Base-by-base conservation (phyloP, 176 grass and related monocot species). In the Eremochloa ophiuroides region DNA sequence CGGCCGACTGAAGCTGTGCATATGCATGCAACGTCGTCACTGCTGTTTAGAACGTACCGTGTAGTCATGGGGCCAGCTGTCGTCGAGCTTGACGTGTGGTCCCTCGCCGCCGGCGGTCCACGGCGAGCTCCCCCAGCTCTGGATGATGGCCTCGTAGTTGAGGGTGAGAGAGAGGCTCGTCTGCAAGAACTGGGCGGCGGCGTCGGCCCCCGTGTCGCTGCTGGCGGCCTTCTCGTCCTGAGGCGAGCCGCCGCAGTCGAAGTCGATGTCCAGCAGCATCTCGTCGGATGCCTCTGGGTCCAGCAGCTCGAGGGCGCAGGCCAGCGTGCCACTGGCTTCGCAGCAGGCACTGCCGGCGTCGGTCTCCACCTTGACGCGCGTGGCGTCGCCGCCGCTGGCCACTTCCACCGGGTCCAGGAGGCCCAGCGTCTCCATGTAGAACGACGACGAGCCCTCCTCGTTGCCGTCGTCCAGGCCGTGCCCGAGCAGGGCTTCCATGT, bases 401-500 rank as follows among this genome's bases (percentile, higher is more conserved):
- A 30, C n/a, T 4, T 65, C 80, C 29, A 60, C 56, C 0, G 83
- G 78, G 78, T 94, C 86, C 17, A 91, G 69, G 27, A 88, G 73
- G 27, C 77, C 76, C 42, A 89, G 76, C 11, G 88, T 85, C 71
- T 89, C 90, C 90, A 95, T 83, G 73, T 77, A 87, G 80, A 89
- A 90, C 4, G 92, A 90, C 4, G 92, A 88, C 8, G 94, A 87
- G n/a, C 77, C 85, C 25, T 88, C 85, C 25, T 78, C 83, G 74
- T 66, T 46, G 62, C 91, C 37, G n/a, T 84, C 81, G 66, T 91
- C 83, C 33, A 89, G 76, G 39, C 80, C 92, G 22, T 76, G 46
- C 27, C 90, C 82, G 10, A 98, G 86, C 5, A 98, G 91, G 58
- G 88, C 90, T 28, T 98, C 96, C 92, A 98, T 98, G 75, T 95